Evolutionary conservation across 371 early-diverging fungal species (phyloP).

Genomic region (Smittium culicis): DNA sequence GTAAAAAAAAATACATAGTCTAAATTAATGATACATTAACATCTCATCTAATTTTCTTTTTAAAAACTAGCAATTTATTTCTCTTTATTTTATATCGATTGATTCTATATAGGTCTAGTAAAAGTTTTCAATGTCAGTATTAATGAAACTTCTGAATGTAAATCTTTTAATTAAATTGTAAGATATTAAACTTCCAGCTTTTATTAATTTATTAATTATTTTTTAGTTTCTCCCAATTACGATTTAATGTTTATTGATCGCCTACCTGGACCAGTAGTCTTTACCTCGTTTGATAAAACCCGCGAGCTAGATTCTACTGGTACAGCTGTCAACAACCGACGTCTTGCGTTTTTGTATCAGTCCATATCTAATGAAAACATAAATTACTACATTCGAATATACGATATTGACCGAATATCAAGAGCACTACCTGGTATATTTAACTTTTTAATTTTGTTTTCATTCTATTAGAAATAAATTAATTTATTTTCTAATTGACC

Average conservation of each 20-base stretch:
- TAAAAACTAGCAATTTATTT: neutral
- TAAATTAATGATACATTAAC: too few species aligned
- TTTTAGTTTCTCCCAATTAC: slow-evolving; percentile 11
- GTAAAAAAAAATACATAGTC: neutral
- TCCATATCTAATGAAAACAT: slow-evolving; percentile 19
- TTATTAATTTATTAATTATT: slow-evolving; percentile 6
- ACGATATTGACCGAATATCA: slow-evolving; percentile 16
- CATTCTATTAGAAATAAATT: too few species aligned
- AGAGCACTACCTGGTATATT: neutral
- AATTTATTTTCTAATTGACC: too few species aligned
- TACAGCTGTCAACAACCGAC: slow-evolving; percentile 15
- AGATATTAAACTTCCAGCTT: too few species aligned
- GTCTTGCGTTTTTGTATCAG: slow-evolving; percentile 24
- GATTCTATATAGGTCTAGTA: neutral
- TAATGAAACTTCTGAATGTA: neutral
- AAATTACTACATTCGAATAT: slow-evolving; percentile 21
- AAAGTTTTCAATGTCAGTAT: neutral
- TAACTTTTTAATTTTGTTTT: too few species aligned
- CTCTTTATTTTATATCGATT: neutral
- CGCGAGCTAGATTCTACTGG: slow-evolving; percentile 19
- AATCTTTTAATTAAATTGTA: too few species aligned
- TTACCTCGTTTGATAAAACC: slow-evolving; percentile 24
- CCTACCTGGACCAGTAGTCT: slow-evolving; percentile 23
- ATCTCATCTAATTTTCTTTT: too few species aligned
- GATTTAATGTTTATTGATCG: slow-evolving; percentile 30